Evolutionary conservation across 139 green algal genomes (phyloP).

Genomic region (Tetraselmis chui): DNA sequence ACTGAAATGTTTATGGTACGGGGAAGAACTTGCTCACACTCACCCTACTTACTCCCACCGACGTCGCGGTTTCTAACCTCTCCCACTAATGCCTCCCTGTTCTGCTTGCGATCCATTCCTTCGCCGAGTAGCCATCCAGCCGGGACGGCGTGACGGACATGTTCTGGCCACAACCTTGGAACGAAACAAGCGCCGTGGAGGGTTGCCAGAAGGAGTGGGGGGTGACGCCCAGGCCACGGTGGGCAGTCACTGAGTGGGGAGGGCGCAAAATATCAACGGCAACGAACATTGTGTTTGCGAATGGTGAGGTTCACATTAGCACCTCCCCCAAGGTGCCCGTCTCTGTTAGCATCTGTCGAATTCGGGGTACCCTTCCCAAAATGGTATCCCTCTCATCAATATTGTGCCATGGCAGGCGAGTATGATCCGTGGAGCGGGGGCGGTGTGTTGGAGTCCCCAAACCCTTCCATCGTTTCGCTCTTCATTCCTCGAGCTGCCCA

Average conservation of each 20-base stretch:
- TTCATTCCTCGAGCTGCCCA: slow-evolving; percentile 16
- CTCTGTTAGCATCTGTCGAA: not conserved
- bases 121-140: slow-evolving; percentile 28
- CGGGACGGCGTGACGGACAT: slow-evolving; percentile 42
- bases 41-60: not conserved
- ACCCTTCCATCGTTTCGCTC: slow-evolving; percentile 9
- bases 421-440: slow-evolving; percentile 14
- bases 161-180: slow-evolving; percentile 35
- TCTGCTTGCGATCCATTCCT: not conserved
- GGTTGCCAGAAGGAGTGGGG: slow-evolving; percentile 60
- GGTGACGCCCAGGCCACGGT: slow-evolving; percentile 39
- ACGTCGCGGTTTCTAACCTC: not conserved
- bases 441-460: not conserved
- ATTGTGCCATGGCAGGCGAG: not conserved
- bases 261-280: slow-evolving; percentile 24
- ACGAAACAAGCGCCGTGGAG: slow-evolving; percentile 11
- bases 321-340: not conserved
- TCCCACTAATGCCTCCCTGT: not conserved
- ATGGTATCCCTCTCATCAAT: not conserved
- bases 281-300: slow-evolving; percentile 46
- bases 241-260: slow-evolving; percentile 22
- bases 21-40: too few relatives aligned
- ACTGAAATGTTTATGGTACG: slow-evolving; percentile 29
- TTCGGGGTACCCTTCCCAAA: not conserved
- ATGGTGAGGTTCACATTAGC: slow-evolving; percentile 3